Conservation (phyloP, 352 stramenopile genomes). For the Thalassiosira exigua region DNA sequence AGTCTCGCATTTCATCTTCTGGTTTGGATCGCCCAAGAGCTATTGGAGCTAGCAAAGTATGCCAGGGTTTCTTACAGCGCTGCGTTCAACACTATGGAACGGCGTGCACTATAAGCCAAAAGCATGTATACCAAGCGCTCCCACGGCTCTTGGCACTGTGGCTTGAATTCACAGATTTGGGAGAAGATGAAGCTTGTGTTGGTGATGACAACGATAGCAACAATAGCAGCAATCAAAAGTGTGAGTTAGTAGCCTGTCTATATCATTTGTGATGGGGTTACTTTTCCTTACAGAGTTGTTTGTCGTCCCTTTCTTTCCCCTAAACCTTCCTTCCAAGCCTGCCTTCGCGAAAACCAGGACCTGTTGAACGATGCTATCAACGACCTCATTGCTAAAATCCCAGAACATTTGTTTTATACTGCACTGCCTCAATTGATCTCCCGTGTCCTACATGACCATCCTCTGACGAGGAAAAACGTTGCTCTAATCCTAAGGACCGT, state of each 20-base stretch:
- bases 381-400: constrained; percentile 68
- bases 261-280: too few species aligned
- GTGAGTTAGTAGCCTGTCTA: too few species aligned
- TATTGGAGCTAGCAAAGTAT: constrained; percentile 72
- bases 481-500: constrained; percentile 93
- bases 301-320: too few species aligned
- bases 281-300: too few species aligned
- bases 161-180: constrained; percentile 93
- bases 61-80: constrained; percentile 87
- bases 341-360: constrained; percentile 45
- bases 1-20: constrained; percentile 58
- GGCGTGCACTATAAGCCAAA: constrained; percentile 85
- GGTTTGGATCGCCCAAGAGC: constrained; percentile 57
- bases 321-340: too few species aligned
- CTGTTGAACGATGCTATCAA: constrained; percentile 59
- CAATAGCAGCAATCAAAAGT: too few species aligned
- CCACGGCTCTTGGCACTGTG: constrained; percentile 96
- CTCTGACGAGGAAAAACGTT: constrained; percentile 87
- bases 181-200: constrained; percentile 5
- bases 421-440: constrained; percentile 98
- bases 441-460: constrained; percentile 81
- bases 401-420: constrained; percentile 95
- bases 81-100: constrained; percentile 95
- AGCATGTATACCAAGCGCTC: constrained; percentile 97
- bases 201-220: constrained; percentile 7